Conservation (phyloP, 2,329 filamentous ascomycete species). For the Macroventuria anomochaeta region DNA sequence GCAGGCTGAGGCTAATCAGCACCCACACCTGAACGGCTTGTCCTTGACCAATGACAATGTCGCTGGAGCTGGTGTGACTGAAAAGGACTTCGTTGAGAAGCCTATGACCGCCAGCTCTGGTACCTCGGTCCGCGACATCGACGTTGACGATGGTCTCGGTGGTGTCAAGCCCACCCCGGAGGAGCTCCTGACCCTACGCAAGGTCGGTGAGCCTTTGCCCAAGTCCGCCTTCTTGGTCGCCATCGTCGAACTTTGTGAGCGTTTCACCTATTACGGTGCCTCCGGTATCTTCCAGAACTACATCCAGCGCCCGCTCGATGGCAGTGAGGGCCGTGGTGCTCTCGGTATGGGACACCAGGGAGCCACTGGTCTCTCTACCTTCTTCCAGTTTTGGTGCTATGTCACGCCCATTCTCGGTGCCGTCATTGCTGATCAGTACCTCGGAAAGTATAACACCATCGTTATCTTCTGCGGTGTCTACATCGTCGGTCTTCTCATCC, state of each 20-base stretch:
- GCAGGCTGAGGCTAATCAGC: constrained; percentile 39
- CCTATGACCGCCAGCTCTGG: constrained; percentile 21
- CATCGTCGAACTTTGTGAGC: constrained; percentile 58
- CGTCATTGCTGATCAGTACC: constrained; percentile 70
- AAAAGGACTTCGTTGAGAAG: constrained; percentile 29
- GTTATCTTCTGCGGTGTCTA: constrained; percentile 69
- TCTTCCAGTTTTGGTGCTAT: constrained; percentile 54
- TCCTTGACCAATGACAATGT: constrained; percentile 30
- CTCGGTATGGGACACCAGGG: constrained; percentile 54
- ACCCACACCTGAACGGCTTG: constrained; percentile 38
- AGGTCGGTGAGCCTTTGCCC: constrained; percentile 56
- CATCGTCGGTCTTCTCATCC: constrained; percentile 70
- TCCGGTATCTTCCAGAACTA: constrained; percentile 60
- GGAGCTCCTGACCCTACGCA: constrained; percentile 52
- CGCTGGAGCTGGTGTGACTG: constrained; percentile 24
- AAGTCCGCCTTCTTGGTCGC: constrained; percentile 57
- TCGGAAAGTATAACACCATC: constrained; percentile 75
- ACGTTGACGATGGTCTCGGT: constrained; percentile 37
- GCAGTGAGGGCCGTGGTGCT: constrained; percentile 49
- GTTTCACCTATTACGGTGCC: constrained; percentile 57
- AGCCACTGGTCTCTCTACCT: constrained; percentile 54
- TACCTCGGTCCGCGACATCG: constrained; percentile 22
- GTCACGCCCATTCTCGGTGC: constrained; percentile 56
- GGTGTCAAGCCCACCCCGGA: constrained; percentile 52
- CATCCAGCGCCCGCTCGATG: constrained; percentile 51